Evolutionary conservation across 768 basidiomycete species (phyloP), one percentile per base, ranked within the genome.

Genomic region (Mrakia gelida): DNA sequence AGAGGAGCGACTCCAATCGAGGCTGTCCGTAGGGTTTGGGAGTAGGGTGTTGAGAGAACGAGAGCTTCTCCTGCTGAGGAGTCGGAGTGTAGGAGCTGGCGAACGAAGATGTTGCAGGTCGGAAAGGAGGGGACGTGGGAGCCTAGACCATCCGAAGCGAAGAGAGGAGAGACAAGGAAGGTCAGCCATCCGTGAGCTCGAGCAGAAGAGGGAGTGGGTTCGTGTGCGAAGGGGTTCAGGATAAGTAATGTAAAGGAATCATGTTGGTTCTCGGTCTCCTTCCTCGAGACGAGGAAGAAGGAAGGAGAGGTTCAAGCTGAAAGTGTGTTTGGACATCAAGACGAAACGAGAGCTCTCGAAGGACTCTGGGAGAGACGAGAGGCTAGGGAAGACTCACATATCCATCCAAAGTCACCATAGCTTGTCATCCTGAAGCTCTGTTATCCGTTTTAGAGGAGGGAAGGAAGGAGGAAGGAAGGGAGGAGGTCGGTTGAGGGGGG

Each of bases 101-200:
- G 38, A 38, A 70, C 34, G 67, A 70, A 70, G 38, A 70, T 13
- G 67, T 70, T 70, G 23, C 67, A 70, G 21, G 38, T 41, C 9
- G 67, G 67, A 38, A 70, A 70, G 15, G 67, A 70, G 67, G 67
- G 67, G 23, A 70, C 67, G 32, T 41, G 34, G 18, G 67, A 70
- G 41, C 67, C 67, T 70, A 11, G 65, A 32, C 3, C 23, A 26
- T 11, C 32, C 32, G 9, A 43, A 16, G 38, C 16, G 15, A 41
- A 11, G 26, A 70, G 67, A 70, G 18, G 67, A 45, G 38, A n/a
- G 18, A 7, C 0, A 28, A 59, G 8, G 59, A 59, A 59, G 28
- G 59, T 59, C n/a, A 52, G 49, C 49, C 18, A 16, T 52, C 13
- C 15, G 49, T 52, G 18, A 5, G 49, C 49, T 52, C 49, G 49